Evolutionary conservation across 768 basidiomycete species (phyloP), one percentile per base, ranked within the genome.

Genomic region (Cystobasidium ongulense): DNA sequence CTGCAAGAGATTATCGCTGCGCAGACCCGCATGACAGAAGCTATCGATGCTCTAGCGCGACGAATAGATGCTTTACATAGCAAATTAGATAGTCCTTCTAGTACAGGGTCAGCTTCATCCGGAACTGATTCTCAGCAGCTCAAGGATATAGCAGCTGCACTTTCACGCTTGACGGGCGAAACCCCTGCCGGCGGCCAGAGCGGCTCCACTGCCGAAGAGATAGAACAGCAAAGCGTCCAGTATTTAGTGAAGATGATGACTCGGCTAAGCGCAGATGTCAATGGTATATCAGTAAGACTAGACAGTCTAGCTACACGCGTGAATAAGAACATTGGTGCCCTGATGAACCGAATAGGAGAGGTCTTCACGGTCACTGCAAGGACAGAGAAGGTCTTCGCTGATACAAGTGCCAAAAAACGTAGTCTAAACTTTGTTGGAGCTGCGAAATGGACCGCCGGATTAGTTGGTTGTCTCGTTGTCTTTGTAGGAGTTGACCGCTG

Each of bases 1-100:
- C 21, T 76, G 10, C 76, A 78, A 68, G 77, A 77, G 72, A 74
- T 79, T 72, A 75, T 79, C 53, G 53, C 78, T 25, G 66, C 35
- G 1, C 78, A 79, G 63, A 68, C 74, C 23, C 57, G 67, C 17
- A 77, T 79, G 76, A 63, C 77, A 36, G 75, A 77, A 41, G 75
- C 76, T 11, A 78, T 79, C 72, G 78, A 77, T 59, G 75, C 75
- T n/a, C 73, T 79, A n/a, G 61, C 78, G 10, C 64, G 68, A 31
- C 72, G 72, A 39, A 68, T 79, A 25, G 78, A 79, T 62, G 61
- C 41, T 7, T 31, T 77, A 1, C 57, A 61, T 15, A 27, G 11
- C 23, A 70, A n/a, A 31, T 38, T 62, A 17, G 61, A 27, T 35
- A 59, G 43, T 36, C 38, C 59, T 17, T 35, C 38, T 13, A 59